Evolutionary conservation across 805 yeast species (phyloP), one percentile per base, ranked within the genome.

Genomic region (Yarrowia yakushimensis): DNA sequence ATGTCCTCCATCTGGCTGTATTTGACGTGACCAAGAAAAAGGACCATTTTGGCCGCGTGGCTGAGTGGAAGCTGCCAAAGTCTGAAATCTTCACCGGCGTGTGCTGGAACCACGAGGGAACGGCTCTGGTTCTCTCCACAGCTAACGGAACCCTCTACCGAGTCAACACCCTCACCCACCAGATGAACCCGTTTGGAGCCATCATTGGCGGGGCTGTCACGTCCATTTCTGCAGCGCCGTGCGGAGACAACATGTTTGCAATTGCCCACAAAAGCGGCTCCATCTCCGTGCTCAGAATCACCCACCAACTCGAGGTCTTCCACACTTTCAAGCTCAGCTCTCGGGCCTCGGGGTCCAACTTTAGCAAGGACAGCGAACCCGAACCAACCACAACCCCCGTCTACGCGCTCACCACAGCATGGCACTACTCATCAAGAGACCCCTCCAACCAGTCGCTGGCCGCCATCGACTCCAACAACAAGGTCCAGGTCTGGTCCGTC

Each of bases 391-490:
- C 55, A 13, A 36, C 39, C 6, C 46, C 45, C 0, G 37, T 25
- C 17, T 55, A 39, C 23, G 46, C 61, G 6, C 48, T 55, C 4
- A 31, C 61, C 1, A 39, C 37, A 3, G 34, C 64, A 20, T 62
- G 64, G 64, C 64, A 62, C 28, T 62, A 62, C 63, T 57, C 63
- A 12, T 57, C 63, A 2, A 18, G 46, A 42, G 46, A 45, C 18
- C 18, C 31, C 5, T 20, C 48, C 11, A 37, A 31, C 31, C 64
- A 62, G 33, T 57, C 60, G 1, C 23, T 62, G 25, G 64, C 64
- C 7, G 43, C 57, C 8, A 25, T 62, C 12, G 64, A 62, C 34
- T 50, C 50, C n/a, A 57, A 41, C 59, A 61, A 59, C 43, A 42
- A 52, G 31, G 22, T 62, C n/a, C 54, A 42, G 34, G 64, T 62